Conservation (phyloP, 352 stramenopile genomes). For the Phytophthora agathidicida region DNA sequence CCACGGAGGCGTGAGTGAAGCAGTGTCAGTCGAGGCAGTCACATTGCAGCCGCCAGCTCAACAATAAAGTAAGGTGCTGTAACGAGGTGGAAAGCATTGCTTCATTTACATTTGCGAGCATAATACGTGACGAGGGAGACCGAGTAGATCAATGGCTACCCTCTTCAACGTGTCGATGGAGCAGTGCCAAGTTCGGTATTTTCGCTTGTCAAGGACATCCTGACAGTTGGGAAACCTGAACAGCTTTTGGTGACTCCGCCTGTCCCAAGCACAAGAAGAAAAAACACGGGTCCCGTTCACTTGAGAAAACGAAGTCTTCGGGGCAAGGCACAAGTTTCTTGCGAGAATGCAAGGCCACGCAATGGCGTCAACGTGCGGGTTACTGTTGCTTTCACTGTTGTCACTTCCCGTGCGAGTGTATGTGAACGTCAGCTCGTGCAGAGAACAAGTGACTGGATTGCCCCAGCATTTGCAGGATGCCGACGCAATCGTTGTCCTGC, state of each 20-base stretch:
- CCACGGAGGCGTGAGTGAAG: background rate
- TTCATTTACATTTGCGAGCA: too few species aligned
- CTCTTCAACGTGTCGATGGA: too few species aligned
- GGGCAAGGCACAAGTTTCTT: background rate
- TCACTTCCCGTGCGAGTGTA: constrained; percentile 14
- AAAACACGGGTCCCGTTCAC: background rate
- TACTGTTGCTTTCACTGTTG: constrained; percentile 25
- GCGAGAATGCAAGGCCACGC: background rate
- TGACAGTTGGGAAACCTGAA: background rate
- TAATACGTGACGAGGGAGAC: too few species aligned
- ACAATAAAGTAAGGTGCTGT: too few species aligned
- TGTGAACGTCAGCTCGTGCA: constrained; percentile 18
- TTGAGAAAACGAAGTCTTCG: background rate
- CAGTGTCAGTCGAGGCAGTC: constrained; percentile 4
- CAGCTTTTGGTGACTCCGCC: background rate
- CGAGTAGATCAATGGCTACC: too few species aligned
- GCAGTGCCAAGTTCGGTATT: too few species aligned
- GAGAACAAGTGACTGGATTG: background rate
- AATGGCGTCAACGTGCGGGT: background rate
- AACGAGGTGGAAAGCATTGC: too few species aligned
- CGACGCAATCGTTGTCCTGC: constrained; percentile 22
- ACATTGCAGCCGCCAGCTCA: constrained; percentile 8
- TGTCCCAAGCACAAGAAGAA: constrained; percentile 7
- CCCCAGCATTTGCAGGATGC: constrained; percentile 15
- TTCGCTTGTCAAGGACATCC: too few species aligned